Evolutionary conservation across 345 rosid genomes (phyloP), one percentile per base, ranked within the genome.

Genomic region (Eutrema heterophyllum): DNA sequence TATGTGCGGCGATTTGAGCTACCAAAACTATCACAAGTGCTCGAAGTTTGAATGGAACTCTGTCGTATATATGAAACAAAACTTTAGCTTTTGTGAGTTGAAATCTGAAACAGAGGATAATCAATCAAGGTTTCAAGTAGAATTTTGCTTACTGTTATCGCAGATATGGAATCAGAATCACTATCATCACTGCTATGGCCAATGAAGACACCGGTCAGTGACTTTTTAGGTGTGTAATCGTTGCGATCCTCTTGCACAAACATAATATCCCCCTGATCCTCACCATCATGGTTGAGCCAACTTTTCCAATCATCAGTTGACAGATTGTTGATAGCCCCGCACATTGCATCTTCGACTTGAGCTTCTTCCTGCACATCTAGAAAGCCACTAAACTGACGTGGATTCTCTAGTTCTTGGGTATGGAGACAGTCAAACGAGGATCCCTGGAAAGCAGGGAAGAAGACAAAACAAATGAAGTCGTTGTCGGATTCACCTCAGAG

Each of bases 21-120:
- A 26, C 50, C 74, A 48, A 70, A 70, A 59, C 64, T 72, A 63
- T 32, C 46, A 63, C 52, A 51, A 46, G 57, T 26, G 65, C 65
- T 71, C 7, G n/a, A 61, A 63, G 68, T 51, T 38, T 61, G n/a
- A 30, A 61, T 50, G 2, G 52, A 61, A 2, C 12, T 7, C 71
- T 73, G 70, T 54, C 4, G 29, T 27, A 27, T 2, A 4, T 7
- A 45, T 4, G 36, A 33, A 73, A 45, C 61, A 39, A 30, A 35
- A 61, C 40, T 5, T 64, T 8, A 64, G 40, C 8, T 32, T 29
- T 40, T 24, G 4, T 15, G 59, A 62, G 9, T 2, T 65, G 45
- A 3, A 65, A 54, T 12, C 18, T 48, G 32, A 58, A 46, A 53
- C 55, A 70, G 66, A 60, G 75, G 59, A 29, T 9, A 3, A 0